A percentile compares a stretch with the other conserved stretches of the same genome.
Conservation (phyloP, 192 early-diverging fungal species). For the Mortierella claussenii region DNA sequence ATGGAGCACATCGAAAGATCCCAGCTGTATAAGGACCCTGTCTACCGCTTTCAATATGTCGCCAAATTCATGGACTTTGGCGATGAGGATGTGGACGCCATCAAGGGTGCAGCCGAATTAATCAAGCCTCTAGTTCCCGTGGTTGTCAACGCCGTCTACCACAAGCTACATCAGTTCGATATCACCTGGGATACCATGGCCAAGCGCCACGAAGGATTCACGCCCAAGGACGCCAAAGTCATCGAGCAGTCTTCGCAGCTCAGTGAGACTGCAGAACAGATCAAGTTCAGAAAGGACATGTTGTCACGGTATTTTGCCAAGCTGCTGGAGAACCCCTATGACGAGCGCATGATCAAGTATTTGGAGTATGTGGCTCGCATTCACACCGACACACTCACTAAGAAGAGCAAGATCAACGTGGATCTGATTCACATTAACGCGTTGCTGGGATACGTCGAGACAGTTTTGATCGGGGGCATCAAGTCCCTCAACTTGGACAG, state of each 20-base stretch:
- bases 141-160: constrained; percentile 84
- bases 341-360: constrained; percentile 72
- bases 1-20: constrained; percentile 73
- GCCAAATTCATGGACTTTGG: constrained; percentile 78
- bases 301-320: constrained; percentile 77
- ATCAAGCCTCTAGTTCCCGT: constrained; percentile 75
- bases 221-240: constrained; percentile 47
- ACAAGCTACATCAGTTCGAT: constrained; percentile 75
- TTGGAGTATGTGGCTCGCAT: constrained; percentile 85
- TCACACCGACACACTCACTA: constrained; percentile 77
- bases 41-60: constrained; percentile 86
- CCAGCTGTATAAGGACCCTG: constrained; percentile 74
- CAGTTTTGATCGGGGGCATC: constrained; percentile 63
- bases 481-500: constrained; percentile 63
- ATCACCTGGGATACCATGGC: constrained; percentile 79
- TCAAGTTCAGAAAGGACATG: constrained; percentile 85
- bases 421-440: constrained; percentile 87
- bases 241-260: constrained; percentile 57
- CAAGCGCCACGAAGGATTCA: constrained; percentile 73
- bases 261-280: constrained; percentile 70
- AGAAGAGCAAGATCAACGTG: constrained; percentile 83
- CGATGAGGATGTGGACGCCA: constrained; percentile 71
- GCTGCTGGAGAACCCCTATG: constrained; percentile 62
- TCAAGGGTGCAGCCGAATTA: constrained; percentile 70
- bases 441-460: constrained; percentile 74